Evolutionary conservation across 1,284 basidiomycete species (phyloP).

Genomic region (Leccinum subrobustum): DNA sequence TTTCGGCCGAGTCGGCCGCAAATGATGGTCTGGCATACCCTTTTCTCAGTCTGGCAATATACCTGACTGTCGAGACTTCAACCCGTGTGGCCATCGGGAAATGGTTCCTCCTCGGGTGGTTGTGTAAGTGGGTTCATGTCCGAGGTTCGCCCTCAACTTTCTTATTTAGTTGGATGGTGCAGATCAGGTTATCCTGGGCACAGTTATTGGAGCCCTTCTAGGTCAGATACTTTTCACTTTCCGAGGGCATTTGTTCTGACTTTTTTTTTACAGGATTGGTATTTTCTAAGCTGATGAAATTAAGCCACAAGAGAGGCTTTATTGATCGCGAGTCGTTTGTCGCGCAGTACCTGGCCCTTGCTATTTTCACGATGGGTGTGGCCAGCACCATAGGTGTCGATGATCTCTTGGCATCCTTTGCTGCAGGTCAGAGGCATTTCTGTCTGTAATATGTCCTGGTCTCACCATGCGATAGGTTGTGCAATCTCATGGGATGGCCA

Average conservation of each 20-base stretch:
- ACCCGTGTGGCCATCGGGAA: conserved; percentile 64
- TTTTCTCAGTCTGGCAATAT: conserved; percentile 86
- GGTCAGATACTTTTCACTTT: conserved; percentile 40
- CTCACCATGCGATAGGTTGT: conserved; percentile 46
- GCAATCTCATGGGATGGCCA: conserved; percentile 95
- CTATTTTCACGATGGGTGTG: conserved; percentile 78
- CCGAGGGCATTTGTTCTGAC: background rate
- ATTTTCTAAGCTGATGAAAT: conserved; percentile 83
- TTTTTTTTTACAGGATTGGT: conserved; percentile 45
- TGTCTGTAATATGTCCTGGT: background rate
- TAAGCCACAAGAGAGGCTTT: conserved; percentile 71
- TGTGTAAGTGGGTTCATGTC: conserved; percentile 48
- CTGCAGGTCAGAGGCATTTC: conserved; percentile 61
- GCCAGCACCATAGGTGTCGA: conserved; percentile 80
- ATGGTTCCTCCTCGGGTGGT: conserved; percentile 82
- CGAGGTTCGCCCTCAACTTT: background rate
- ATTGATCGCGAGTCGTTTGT: conserved; percentile 93
- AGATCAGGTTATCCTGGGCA: conserved; percentile 89
- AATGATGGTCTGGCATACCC: conserved; percentile 92
- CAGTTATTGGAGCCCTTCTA: conserved; percentile 70
- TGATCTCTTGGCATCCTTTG: conserved; percentile 89
- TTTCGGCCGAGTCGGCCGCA: conserved; percentile 91
- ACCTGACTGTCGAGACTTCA: conserved; percentile 75
- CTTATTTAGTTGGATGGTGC: conserved; percentile 7
- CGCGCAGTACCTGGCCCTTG: conserved; percentile 85